Percentiles rank a stretch among this genome's conserved stretches.
Conservation (phyloP, 768 basidiomycete genomes). For the Tephrocybe sp. region DNA sequence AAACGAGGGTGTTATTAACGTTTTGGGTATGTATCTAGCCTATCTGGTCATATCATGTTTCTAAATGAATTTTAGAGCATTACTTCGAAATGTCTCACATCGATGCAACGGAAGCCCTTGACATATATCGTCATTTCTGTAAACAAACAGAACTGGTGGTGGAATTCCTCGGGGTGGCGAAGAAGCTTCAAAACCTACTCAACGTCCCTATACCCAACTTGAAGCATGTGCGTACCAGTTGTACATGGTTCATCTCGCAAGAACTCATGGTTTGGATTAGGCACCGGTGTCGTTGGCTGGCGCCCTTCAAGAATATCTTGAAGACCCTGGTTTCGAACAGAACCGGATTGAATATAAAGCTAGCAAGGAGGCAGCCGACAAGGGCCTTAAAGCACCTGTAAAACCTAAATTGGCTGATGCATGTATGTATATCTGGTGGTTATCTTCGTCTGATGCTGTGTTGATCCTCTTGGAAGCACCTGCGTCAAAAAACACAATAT, state of each 20-base stretch:
- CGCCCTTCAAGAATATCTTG: slow-evolving; percentile 91
- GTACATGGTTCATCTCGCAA: background rate
- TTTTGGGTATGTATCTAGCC: slow-evolving; percentile 54
- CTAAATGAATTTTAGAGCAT: slow-evolving; percentile 56
- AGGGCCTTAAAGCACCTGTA: slow-evolving; percentile 18
- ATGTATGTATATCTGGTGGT: slow-evolving; percentile 23
- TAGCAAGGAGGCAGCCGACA: slow-evolving; percentile 67
- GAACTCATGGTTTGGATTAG: slow-evolving; percentile 33
- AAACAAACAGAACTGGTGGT: slow-evolving; percentile 90
- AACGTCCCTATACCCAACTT: slow-evolving; percentile 94
- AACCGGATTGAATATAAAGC: slow-evolving; percentile 90
- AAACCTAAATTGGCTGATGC: slow-evolving; percentile 24
- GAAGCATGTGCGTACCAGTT: slow-evolving; percentile 63
- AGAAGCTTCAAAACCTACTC: slow-evolving; percentile 87
- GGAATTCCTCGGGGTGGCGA: slow-evolving; percentile 88
- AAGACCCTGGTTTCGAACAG: slow-evolving; percentile 95
- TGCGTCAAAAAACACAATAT: slow-evolving; percentile 2
- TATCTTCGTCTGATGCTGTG: background rate
- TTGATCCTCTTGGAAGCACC: background rate
- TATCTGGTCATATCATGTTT: slow-evolving; percentile 19
- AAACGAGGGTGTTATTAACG: slow-evolving; percentile 90
- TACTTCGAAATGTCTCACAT: slow-evolving; percentile 97
- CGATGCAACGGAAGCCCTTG: slow-evolving; percentile 84
- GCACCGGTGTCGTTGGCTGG: slow-evolving; percentile 94
- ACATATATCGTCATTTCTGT: slow-evolving; percentile 92